Percentiles rank a stretch among this genome's conserved stretches.
Conservation (phyloP, 2,329 filamentous ascomycete genomes). For the Coniochaeta pulveracea region DNA sequence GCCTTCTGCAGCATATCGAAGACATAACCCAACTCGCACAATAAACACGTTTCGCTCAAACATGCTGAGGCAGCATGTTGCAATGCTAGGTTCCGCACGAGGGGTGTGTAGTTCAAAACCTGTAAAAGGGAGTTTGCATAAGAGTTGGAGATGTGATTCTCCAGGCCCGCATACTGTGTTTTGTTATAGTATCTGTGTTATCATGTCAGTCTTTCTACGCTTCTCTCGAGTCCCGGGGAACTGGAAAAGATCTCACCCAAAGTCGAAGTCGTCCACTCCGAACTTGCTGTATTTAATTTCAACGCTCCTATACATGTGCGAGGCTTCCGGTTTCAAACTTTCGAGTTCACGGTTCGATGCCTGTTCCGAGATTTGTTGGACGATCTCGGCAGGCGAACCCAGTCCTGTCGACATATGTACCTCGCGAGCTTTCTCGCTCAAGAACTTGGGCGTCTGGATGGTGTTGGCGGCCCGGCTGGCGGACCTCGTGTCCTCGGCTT, state of each 20-base stretch:
- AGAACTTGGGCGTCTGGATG: slow-evolving; percentile 73
- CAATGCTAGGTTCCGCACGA: slow-evolving; percentile 78
- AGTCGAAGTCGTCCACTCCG: slow-evolving; percentile 98
- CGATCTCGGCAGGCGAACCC: slow-evolving; percentile 30
- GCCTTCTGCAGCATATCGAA: slow-evolving; percentile 99
- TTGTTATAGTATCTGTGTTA: slow-evolving; percentile 74
- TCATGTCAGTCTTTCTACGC: slow-evolving; percentile 5
- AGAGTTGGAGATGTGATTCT: slow-evolving; percentile 94
- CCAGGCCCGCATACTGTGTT: slow-evolving; percentile 80
- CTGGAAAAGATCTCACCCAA: slow-evolving; percentile 47
- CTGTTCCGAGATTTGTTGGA: slow-evolving; percentile 53
- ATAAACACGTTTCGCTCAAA: slow-evolving; percentile 67
- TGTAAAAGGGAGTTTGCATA: slow-evolving; percentile 91
- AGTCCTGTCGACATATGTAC: slow-evolving; percentile 33
- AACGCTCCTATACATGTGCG: slow-evolving; percentile 82
- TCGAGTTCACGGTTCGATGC: slow-evolving; percentile 57
- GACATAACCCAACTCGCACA: slow-evolving; percentile 90
- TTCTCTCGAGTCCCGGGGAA: neutral
- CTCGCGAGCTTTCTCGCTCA: slow-evolving; percentile 85
- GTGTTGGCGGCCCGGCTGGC: slow-evolving; percentile 48
- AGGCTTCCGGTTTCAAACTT: slow-evolving; percentile 68
- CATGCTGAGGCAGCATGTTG: slow-evolving; percentile 83
- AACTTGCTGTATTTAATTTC: slow-evolving; percentile 99
- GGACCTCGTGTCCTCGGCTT: slow-evolving; percentile 66
- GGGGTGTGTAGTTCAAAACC: slow-evolving; percentile 79